These are phyloP conservation scores for Brettanomyces naardenensis DNA, from an alignment of 805 yeast genomes.

Conservation along the genomic window DNA sequence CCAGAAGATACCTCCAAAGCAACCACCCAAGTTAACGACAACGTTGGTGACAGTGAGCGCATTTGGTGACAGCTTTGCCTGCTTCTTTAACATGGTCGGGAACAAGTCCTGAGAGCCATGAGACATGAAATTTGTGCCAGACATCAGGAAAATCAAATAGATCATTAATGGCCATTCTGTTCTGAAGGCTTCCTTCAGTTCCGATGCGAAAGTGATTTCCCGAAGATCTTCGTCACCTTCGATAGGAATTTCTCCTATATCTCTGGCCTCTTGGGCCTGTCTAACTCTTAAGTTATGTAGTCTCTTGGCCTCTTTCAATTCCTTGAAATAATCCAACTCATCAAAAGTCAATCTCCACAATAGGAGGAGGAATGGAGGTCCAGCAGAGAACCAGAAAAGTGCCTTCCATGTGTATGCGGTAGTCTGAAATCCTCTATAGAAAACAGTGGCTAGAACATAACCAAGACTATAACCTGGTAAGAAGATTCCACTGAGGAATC, in stretches of 20 bases:
- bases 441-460: conserved; percentile 45
- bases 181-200: conserved; percentile 30
- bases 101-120: conserved; percentile 73
- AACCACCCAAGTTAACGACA: conserved; percentile 61
- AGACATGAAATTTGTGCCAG: conserved; percentile 64
- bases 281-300: conserved; percentile 13
- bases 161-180: conserved; percentile 54
- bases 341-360: conserved; percentile 51
- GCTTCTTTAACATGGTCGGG: conserved; percentile 54
- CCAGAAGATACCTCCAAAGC: conserved; percentile 52
- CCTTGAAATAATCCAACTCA: conserved; percentile 48
- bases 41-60: conserved; percentile 51
- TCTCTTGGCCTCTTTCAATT: conserved; percentile 21
- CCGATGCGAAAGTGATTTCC: conserved; percentile 9
- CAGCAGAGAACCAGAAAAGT: conserved; percentile 68
- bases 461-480: conserved; percentile 67
- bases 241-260: conserved; percentile 1
- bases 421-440: conserved; percentile 44
- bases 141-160: conserved; percentile 53
- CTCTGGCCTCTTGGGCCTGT: conserved; percentile 5
- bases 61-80: conserved; percentile 38
- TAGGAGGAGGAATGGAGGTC: conserved; percentile 52
- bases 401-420: conserved; percentile 60
- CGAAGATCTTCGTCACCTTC: conserved; percentile 5
- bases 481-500: conserved; percentile 49